phyloP scores from a whole-genome alignment of 169 alveolate genomes.

The Plasmodium fragile region DNA sequence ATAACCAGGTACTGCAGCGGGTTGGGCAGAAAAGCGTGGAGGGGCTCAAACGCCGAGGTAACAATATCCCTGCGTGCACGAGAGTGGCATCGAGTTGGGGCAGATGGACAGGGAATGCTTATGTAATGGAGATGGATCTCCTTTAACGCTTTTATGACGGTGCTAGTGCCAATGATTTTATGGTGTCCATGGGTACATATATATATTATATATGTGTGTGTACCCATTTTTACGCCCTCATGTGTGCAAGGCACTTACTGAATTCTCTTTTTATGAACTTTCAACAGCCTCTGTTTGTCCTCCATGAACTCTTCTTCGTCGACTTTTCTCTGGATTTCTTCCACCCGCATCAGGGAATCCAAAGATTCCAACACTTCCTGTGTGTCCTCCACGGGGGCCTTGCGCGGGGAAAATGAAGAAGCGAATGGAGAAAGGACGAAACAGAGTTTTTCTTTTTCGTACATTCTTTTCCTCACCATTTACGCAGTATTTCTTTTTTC shows the following conservation, averaged over 20 bases:
- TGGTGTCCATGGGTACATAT: background rate
- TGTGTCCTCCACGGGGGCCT: conserved; percentile 65
- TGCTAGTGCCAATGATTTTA: background rate
- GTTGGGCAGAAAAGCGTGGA: conserved; percentile 80
- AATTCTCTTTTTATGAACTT: conserved; percentile 82
- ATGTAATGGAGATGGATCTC: background rate
- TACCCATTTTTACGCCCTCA: background rate
- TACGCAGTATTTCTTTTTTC: background rate
- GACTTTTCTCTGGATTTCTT: conserved; percentile 80
- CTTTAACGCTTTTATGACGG: background rate
- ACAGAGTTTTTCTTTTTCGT: conserved; percentile 65
- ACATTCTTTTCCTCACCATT: background rate
- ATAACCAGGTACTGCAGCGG: conserved; percentile 61
- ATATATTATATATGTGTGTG: background rate
- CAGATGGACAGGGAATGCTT: background rate
- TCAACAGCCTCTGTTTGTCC: conserved; percentile 82
- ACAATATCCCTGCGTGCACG: conserved; percentile 83
- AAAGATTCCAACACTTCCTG: conserved; percentile 23
- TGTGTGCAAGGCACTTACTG: conserved; percentile 73
- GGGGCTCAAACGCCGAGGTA: conserved; percentile 83
- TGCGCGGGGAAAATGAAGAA: conserved; percentile 14
- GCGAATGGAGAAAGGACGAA: conserved; percentile 9
- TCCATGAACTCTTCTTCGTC: conserved; percentile 83
- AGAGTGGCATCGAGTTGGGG: background rate
- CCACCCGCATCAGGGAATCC: conserved; percentile 87